These are phyloP conservation scores for Hirschioporus abietinus DNA, from an alignment of 768 basidiomycete species.

Conservation along the genomic window DNA sequence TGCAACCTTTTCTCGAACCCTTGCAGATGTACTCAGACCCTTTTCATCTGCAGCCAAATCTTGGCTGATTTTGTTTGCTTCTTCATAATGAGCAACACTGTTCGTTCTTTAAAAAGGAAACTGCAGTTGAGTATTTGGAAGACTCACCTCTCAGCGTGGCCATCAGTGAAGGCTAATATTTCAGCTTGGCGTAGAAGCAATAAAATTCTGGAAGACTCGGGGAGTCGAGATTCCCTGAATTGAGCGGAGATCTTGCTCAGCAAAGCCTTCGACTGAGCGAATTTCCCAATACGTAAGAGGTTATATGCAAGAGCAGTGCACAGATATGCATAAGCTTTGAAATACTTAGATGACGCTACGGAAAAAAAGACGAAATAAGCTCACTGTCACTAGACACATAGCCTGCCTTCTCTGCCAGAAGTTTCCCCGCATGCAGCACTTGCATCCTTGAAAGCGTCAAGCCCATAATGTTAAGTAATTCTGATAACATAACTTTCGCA, in stretches of 20 bases:
- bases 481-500: constrained; percentile 44
- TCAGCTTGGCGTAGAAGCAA: constrained; percentile 66
- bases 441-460: constrained; percentile 62
- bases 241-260: constrained; percentile 52
- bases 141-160: constrained; percentile 53
- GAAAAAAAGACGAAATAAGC: constrained; percentile 11
- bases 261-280: constrained; percentile 56
- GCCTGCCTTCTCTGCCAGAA: neutral
- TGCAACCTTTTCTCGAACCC: constrained; percentile 54
- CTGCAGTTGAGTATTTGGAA: neutral
- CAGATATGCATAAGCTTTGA: constrained; percentile 52
- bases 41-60: constrained; percentile 39
- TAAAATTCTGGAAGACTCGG: constrained; percentile 46
- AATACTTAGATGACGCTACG: neutral
- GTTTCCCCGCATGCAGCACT: constrained; percentile 31
- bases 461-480: constrained; percentile 66
- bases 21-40: constrained; percentile 42
- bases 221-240: constrained; percentile 38
- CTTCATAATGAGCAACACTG: constrained; percentile 36
- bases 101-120: neutral
- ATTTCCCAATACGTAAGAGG: constrained; percentile 73
- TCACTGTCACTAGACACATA: constrained; percentile 41
- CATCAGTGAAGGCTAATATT: constrained; percentile 54
- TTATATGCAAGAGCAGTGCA: constrained; percentile 76
- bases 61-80: constrained; percentile 48